Percentiles rank a stretch among this genome's conserved stretches.
Conservation (phyloP, 1,284 basidiomycete species). For the Puccinia polysora region DNA sequence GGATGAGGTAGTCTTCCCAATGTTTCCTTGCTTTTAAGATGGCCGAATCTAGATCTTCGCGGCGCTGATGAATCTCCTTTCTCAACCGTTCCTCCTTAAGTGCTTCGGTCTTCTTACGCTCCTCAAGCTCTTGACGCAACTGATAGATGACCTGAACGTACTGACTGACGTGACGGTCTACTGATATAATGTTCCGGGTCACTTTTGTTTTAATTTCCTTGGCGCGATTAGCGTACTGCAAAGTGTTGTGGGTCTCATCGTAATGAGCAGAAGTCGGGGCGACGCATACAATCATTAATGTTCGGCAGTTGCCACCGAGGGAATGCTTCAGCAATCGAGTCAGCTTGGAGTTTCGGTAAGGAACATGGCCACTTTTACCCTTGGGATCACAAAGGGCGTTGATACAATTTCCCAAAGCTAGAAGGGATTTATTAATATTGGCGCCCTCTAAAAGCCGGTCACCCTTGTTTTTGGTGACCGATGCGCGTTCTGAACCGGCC, state of each 20-base stretch:
- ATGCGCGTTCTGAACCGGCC: constrained; percentile 88
- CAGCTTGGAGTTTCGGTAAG: constrained; percentile 93
- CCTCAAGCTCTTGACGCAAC: constrained; percentile 40
- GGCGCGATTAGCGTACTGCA: constrained; percentile 89
- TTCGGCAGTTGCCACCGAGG: constrained; percentile 93
- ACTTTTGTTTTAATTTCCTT: constrained; percentile 92
- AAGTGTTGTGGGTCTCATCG: constrained; percentile 94
- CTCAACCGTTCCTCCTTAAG: constrained; percentile 9
- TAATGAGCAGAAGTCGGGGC: constrained; percentile 90
- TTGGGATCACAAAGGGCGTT: constrained; percentile 86
- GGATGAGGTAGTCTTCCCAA: constrained; percentile 28
- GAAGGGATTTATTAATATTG: constrained; percentile 93
- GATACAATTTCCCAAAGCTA: constrained; percentile 92
- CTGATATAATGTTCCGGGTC: constrained; percentile 85
- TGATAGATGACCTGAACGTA: constrained; percentile 57
- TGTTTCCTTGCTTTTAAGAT: constrained; percentile 27
- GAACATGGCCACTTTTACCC: constrained; percentile 75
- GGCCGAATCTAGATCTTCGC: constrained; percentile 22
- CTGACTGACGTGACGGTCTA: constrained; percentile 83
- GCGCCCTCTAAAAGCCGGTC: constrained; percentile 94
- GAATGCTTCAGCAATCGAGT: constrained; percentile 93
- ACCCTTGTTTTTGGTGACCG: constrained; percentile 92
- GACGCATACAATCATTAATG: constrained; percentile 75
- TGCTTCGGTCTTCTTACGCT: constrained; percentile 27
- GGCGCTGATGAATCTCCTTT: constrained; percentile 15